Evolutionary conservation across 139 green algal genomes (phyloP), one percentile per base, ranked within the genome.

Genomic region (Haematococcus lacustris): DNA sequence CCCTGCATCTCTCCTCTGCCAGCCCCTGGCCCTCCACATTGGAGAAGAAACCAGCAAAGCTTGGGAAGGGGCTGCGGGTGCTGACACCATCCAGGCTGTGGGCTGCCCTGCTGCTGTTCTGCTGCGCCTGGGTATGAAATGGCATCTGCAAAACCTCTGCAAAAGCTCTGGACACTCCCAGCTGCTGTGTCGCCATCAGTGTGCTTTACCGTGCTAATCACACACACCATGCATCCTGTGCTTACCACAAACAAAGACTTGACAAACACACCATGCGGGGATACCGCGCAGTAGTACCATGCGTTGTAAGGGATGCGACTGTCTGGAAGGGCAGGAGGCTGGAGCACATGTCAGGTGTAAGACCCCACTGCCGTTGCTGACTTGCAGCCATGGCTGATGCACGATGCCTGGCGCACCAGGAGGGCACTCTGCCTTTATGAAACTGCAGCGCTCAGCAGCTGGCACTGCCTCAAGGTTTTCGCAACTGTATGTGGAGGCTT

Each of bases 211-310:
- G n/a, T 47, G 32, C 41, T 47, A 6, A 40, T 28, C 40, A n/a
- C n/a, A n/a, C n/a, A n/a, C n/a, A n/a, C n/a, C n/a, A n/a, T n/a
- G n/a, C n/a, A n/a, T n/a, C 5, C 37, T 39, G 38, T 37, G n/a
- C 33, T 26, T 26, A 68, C 82, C 74, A 82, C 68, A 35, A 82
- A 88, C 0, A 73, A 17, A 3, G 34, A 53, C 35, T 57, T 68
- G 6, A 74, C 69, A n/a, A 84, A n/a, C 0, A 41, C 33, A 17
- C 76, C 66, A 13, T 57, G 30, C 0, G 70, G 77, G 1, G 47
- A 70, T 35, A 81, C 80, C 40, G 73, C 9, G 76, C 83, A 88
- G 75, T 83, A 80, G 73, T 88, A 88, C 79, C 77, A 84, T 38
- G 63, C 21, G 0, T 73, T 73, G 70, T 83, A 88, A 32, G 83